Base-by-base conservation (phyloP, 768 basidiomycete genomes). In the Dentipellis sp. region DNA sequence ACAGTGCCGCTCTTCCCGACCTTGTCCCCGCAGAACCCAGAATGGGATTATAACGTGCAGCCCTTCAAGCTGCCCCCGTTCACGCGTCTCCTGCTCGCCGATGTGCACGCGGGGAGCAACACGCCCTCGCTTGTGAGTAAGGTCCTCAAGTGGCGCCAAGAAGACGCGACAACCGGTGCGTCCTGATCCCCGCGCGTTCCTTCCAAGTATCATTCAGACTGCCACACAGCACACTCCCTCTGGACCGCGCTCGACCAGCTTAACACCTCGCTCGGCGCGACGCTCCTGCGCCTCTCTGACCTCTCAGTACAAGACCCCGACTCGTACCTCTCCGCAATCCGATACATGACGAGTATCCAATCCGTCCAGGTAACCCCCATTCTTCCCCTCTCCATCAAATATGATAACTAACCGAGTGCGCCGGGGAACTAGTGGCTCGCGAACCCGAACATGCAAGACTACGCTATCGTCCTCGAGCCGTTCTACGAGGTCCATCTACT, bases 21-120 rank as follows among this genome's bases (percentile, higher is more conserved):
- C n/a, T 68, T 91, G 1, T 79, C 80, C 6, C 82, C 88, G 17
- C 74, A 73, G 36, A 91, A 91, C 56, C 62, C 67, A 2, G 76
- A 74, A 54, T 97, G 94, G 94, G 84, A 92, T 62, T 81, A 86
- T 62, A 68, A 65, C 35, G 77, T 87, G 11, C 71, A 75, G 55
- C 79, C 83, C 0, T 91, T 97, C 68, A 78, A 80, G 53, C 83
- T 99, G 36, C 97, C 97, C 2, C 91, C 90, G 0, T 71, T 83
- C 52, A 85, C 89, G 19, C 77, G 90, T 54, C 78, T 99, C 37
- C 79, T 98, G 71, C 78, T 99, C 19, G 97, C 94, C 22, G 97
- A 99, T 66, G 93, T 98, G 14, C 91, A 97, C 64, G 92, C 90
- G 9, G 97, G 97, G 10, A 94, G 90, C 62, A 91, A 97, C 64